These are phyloP conservation scores for Artemisia tridentata DNA, from an alignment of 129 eudicot genomes.

Conservation along the genomic window DNA sequence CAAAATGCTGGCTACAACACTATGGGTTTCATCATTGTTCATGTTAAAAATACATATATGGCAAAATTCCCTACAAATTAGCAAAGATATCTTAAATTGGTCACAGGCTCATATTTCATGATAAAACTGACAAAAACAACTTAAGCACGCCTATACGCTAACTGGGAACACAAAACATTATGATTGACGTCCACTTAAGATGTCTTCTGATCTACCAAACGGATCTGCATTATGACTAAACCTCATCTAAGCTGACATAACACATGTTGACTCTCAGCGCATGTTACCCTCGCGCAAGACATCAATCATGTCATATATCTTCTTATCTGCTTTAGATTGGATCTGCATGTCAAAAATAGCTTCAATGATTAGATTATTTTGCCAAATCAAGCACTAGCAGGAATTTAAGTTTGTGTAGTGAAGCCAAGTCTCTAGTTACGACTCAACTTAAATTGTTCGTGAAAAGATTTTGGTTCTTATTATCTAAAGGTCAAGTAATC, in stretches of 20 bases:
- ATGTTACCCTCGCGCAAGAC: constrained; percentile 88
- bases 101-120: background rate
- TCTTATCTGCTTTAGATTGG: constrained; percentile 63
- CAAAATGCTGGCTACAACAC: background rate
- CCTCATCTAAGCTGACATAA: constrained; percentile 3
- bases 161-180: constrained; percentile 6
- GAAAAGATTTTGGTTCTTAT: too few species aligned
- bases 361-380: constrained; percentile 14
- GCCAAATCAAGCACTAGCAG: background rate
- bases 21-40: too few species aligned
- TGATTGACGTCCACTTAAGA: constrained; percentile 4
- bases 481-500: too few species aligned
- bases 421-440: background rate
- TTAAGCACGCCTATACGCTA: too few species aligned
- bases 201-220: background rate
- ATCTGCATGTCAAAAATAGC: constrained; percentile 46
- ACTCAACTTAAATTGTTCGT: background rate
- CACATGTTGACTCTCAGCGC: constrained; percentile 45
- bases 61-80: too few species aligned
- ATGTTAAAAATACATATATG: too few species aligned
- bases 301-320: constrained; percentile 86
- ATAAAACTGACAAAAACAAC: background rate
- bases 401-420: background rate
- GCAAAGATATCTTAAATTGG: background rate
- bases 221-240: constrained; percentile 7